Evolutionary conservation across 2,329 filamentous ascomycete genomes (phyloP).

Genomic region (Colletotrichum costaricense): DNA sequence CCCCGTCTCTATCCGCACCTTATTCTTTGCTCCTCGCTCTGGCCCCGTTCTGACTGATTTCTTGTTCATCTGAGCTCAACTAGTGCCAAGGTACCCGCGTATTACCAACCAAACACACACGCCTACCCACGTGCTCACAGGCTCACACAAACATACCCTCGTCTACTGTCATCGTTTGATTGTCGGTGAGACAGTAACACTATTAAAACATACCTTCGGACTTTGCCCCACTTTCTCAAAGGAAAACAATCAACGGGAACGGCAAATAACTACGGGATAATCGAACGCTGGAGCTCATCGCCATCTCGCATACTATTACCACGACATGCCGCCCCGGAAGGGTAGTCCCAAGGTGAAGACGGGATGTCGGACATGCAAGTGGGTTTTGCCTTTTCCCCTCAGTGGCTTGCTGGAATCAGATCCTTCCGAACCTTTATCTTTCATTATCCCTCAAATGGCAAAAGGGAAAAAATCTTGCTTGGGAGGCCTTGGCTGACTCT

Average conservation of each 20-base stretch:
- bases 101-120: neutral
- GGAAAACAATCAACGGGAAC: neutral
- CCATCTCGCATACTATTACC: neutral
- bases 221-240: neutral
- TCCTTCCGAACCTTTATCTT: no score
- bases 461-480: no score
- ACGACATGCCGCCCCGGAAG: constrained; percentile 27
- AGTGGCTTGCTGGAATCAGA: no score
- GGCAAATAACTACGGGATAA: neutral
- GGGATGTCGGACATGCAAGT: constrained; percentile 68
- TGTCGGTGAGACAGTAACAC: neutral
- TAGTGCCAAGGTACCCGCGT: neutral
- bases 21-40: constrained; percentile 1
- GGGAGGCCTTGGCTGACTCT: neutral
- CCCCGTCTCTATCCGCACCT: no score
- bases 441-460: no score
- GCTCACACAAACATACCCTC: neutral
- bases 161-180: neutral
- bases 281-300: neutral
- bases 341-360: constrained; percentile 53
- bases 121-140: no score
- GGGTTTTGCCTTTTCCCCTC: constrained; percentile 41
- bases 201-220: neutral
- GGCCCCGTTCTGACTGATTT: constrained; percentile 19
- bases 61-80: constrained; percentile 9